Evolutionary conservation across 345 rosid species (phyloP).

Genomic region (Garcia nutans): DNA sequence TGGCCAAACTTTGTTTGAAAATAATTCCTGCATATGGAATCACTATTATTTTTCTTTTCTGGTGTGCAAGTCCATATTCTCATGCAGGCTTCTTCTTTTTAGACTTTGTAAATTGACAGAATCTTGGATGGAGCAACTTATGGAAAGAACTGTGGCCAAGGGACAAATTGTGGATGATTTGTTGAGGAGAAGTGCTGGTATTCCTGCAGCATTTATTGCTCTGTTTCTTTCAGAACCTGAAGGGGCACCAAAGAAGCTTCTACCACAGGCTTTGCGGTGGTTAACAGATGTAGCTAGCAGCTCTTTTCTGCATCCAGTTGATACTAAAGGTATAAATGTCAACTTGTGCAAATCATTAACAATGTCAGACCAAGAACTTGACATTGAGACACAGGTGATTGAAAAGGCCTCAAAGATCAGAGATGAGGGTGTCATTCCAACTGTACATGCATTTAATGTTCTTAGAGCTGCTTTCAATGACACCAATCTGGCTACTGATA

Average conservation of each 20-base stretch:
- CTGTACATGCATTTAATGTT: slow-evolving; percentile 90
- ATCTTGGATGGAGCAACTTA: slow-evolving; percentile 92
- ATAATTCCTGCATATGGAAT: background rate
- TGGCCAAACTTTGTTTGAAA: background rate
- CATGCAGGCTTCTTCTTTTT: slow-evolving; percentile 18
- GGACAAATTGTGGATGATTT: slow-evolving; percentile 93
- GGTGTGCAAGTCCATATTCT: slow-evolving; percentile 1
- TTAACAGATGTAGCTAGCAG: slow-evolving; percentile 69
- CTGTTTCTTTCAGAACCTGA: slow-evolving; percentile 92
- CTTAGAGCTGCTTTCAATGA: slow-evolving; percentile 92
- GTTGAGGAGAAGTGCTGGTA: slow-evolving; percentile 97
- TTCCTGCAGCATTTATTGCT: slow-evolving; percentile 95
- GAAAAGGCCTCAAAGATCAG: slow-evolving; percentile 70
- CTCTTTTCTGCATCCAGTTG: slow-evolving; percentile 41
- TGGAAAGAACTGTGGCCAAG: slow-evolving; percentile 81
- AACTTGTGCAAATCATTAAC: slow-evolving; percentile 28
- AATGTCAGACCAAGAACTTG: slow-evolving; percentile 28
- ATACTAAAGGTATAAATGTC: slow-evolving; percentile 27
- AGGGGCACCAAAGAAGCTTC: slow-evolving; percentile 93
- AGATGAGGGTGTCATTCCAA: slow-evolving; percentile 92
- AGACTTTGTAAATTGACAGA: slow-evolving; percentile 92
- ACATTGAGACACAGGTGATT: slow-evolving; percentile 38
- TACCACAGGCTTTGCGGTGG: slow-evolving; percentile 81
- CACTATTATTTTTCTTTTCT: background rate
- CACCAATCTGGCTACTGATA: slow-evolving; percentile 88